These are phyloP conservation scores for Fraxinus angustifolia DNA, from an alignment of 305 asterid genomes.

Conservation along the genomic window DNA sequence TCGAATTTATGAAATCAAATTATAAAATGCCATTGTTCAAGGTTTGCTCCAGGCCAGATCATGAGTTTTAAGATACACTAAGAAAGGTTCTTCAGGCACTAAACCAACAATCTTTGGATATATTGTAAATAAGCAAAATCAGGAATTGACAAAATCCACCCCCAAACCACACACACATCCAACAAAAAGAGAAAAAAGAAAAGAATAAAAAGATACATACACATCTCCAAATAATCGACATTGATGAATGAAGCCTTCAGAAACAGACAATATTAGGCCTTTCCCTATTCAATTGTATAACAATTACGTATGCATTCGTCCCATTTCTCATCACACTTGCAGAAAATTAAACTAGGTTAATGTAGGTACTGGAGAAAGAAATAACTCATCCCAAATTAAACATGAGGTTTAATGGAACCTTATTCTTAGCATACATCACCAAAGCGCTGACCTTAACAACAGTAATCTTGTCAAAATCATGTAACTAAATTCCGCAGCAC, in stretches of 20 bases:
- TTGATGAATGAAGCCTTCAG: too few relatives aligned
- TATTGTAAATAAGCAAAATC: neutral
- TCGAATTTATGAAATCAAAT: neutral
- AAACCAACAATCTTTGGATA: neutral
- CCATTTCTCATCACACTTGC: neutral
- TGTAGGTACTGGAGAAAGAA: neutral
- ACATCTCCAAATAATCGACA: too few relatives aligned
- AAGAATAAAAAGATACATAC: neutral
- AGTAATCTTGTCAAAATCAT: neutral
- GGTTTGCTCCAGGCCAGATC: neutral
- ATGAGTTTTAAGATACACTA: neutral
- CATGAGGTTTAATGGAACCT: neutral
- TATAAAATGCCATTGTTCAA: neutral
- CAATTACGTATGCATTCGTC: too few relatives aligned
- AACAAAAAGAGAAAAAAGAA: too few relatives aligned
- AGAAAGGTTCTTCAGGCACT: neutral
- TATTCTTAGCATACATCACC: neutral
- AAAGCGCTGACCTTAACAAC: neutral
- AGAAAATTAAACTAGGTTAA: neutral
- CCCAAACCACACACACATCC: neutral
- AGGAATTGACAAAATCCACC: neutral
- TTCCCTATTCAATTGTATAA: too few relatives aligned
- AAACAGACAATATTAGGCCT: too few relatives aligned
- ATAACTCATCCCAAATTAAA: neutral
- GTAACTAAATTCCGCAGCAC: neutral